Base-by-base conservation (phyloP, 2,329 filamentous ascomycete species). In the Trichoderma pleuroti region DNA sequence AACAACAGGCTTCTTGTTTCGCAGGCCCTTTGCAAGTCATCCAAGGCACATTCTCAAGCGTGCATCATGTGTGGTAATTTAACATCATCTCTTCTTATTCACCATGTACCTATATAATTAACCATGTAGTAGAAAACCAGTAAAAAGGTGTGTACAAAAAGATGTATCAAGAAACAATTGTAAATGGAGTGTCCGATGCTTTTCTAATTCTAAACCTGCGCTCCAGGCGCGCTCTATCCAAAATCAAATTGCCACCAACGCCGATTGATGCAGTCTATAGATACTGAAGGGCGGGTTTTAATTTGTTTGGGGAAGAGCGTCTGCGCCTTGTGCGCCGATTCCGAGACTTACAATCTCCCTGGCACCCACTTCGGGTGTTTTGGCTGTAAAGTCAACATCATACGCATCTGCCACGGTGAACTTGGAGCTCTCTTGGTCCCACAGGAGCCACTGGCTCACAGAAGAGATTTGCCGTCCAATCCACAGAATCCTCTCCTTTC, bases 401-500 rank as follows among this genome's bases (percentile, higher is more conserved):
- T 81, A 85, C 11, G 79, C 74, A 0, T 76, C 61, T 0, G 76
- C 72, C 0, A 85, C 82, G 0, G 78, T 76, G 67, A 89, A 89
- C 0, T 72, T 73, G 6, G 81, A 79, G 0, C 72, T 57, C 0
- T 70, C 54, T 0, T 76, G 70, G 63, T 87, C 79, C 75, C 86
- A 89, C 0, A 74, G 73, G 0, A 89, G 75, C 82, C 84, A 87
- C 28, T 80, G 81, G 1, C 79, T 78, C 0, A 74, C 68, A 2
- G 74, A 74, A 0, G 86, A 83, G 5, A 91, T 82, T 8, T 78
- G 81, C 59, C 83, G 81, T 0, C 84, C 88, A 0, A 91, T 78
- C 81, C 86, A 90, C 0, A 92, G 76, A 0, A 90, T 85, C 0
- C 90, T 82, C 66, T 88, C 86, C 39, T 84, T 85, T 7, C 90